Evolutionary conservation across 345 rosid genomes (phyloP).

Genomic region (Populus deltoides): DNA sequence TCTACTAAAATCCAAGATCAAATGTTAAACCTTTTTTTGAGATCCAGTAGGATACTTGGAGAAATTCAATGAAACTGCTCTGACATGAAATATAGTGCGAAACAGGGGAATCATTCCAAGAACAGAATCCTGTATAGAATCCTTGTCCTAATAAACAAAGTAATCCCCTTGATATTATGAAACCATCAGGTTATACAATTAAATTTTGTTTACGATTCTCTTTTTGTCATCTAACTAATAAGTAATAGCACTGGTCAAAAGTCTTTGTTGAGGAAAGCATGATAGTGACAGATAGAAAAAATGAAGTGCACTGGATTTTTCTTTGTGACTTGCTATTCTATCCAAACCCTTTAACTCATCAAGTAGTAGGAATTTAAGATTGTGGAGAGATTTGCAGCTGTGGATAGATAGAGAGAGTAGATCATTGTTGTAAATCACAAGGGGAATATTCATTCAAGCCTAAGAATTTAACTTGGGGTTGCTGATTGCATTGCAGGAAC

Average conservation of each 20-base stretch:
- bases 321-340: not conserved
- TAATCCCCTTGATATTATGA: not conserved
- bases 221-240: not conserved
- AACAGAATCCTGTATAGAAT: not conserved
- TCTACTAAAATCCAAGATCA: not conserved
- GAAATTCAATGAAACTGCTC: not conserved
- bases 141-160: not conserved
- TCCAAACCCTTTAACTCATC: not conserved
- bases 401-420: not conserved
- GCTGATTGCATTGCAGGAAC: constrained; percentile 36
- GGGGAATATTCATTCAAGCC: not conserved
- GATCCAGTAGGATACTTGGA: not conserved
- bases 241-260: not conserved
- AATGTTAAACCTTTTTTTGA: not conserved
- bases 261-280: not conserved
- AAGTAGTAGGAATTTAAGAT: not conserved
- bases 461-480: not conserved
- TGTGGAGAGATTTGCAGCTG: not conserved
- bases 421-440: not conserved
- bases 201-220: not conserved
- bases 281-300: not conserved
- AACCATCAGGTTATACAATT: not conserved
- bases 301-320: not conserved
- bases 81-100: not conserved
- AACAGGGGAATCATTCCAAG: not conserved